Evolutionary conservation across 352 stramenopile species (phyloP).

Genomic region (Aphanomyces astaci): DNA sequence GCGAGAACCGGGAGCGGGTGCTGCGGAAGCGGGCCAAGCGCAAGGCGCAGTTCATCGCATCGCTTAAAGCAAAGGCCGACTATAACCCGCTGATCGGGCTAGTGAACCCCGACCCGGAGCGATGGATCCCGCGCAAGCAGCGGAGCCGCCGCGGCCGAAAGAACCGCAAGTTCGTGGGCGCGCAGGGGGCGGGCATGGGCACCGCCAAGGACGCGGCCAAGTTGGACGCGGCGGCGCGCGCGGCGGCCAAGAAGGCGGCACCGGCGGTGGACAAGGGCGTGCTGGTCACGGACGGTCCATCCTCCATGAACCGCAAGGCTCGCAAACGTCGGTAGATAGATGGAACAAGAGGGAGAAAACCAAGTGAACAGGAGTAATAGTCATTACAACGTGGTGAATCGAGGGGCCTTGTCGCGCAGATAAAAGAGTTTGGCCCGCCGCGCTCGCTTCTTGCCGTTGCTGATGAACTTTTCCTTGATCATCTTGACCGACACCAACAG

Average conservation of each 20-base stretch:
- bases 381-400: slow-evolving; percentile 71
- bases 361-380: no score
- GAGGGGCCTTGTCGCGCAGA: slow-evolving; percentile 74
- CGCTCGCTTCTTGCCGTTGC: slow-evolving; percentile 88
- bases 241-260: slow-evolving; percentile 46
- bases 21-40: slow-evolving; percentile 67
- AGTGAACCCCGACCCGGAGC: slow-evolving; percentile 66
- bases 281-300: slow-evolving; percentile 47
- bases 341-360: no score
- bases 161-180: slow-evolving; percentile 73
- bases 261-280: slow-evolving; percentile 40
- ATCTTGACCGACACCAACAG: slow-evolving; percentile 84
- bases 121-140: slow-evolving; percentile 83
- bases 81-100: slow-evolving; percentile 75
- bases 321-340: slow-evolving; percentile 17
- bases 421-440: slow-evolving; percentile 87
- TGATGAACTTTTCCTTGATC: slow-evolving; percentile 83
- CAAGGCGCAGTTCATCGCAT: slow-evolving; percentile 48
- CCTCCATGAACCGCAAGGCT: slow-evolving; percentile 60
- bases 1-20: slow-evolving; percentile 64
- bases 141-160: slow-evolving; percentile 62
- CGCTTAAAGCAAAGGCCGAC: slow-evolving; percentile 49
- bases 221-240: slow-evolving; percentile 69
- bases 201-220: slow-evolving; percentile 76
- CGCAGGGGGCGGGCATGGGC: slow-evolving; percentile 66